Base-by-base conservation (phyloP, 805 yeast species). In the Zygosaccharomyces kombuchaensis region DNA sequence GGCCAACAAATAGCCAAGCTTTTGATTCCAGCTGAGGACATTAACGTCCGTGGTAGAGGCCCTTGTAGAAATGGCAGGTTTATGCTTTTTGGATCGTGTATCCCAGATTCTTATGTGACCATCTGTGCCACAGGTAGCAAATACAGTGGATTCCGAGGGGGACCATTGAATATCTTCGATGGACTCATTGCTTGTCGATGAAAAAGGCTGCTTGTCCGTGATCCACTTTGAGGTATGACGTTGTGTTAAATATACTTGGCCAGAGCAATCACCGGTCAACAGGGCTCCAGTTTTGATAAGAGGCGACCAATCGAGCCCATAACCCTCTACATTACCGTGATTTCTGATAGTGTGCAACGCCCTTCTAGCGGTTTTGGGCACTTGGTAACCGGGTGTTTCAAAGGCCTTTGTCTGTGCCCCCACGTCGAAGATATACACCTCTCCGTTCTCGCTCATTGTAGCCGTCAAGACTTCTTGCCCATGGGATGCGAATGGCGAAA, bases 161-260 rank as follows among this genome's bases (percentile, higher is more conserved):
- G 96, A 87, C 97, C 98, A 93, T 68, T 93, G 98, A 47, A 93
- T 79, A 63, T 93, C 99, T 69, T 93, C 99, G 48, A 93, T 84
- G n/a, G 93, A 85, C 32, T 85, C 72, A 45, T 81, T 76, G 51
- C 84, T 82, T 47, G 71, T 74, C 36, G 68, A 75, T 10, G 69
- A 59, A 67, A 80, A 93, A 26, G 97, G 87, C 9, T 82, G 78
- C 58, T 81, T 80, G 57, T 91, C 97, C 2, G 98, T 89, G 37
- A 74, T 71, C 96, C 97, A 93, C 52, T 74, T 77, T 26, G 84
- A 75, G 4, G 85, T 75, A 36, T 87, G 85, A 64, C 96, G 78
- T 43, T 78, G 74, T 6, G 98, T 89, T 45, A 83, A 71, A 66
- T 77, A 85, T 34, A 91, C 78, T 59, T 91, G 75, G 42, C 99